phyloP scores from a whole-genome alignment of 306 rosid species.

The Begonia peltatifolia region DNA sequence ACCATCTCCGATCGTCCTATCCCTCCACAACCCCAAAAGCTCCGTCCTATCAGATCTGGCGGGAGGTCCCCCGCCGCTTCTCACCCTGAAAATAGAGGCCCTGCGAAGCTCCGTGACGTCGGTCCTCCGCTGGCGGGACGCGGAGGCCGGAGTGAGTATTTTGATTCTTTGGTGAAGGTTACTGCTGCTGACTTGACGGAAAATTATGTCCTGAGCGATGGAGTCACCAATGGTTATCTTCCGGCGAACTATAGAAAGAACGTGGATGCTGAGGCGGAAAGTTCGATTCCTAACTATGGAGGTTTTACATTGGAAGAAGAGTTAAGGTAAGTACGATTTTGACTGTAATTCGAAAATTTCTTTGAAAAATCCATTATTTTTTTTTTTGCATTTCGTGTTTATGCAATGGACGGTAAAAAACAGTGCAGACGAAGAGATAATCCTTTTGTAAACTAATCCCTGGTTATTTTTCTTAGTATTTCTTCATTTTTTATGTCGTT shows the following conservation, averaged over 20 bases:
- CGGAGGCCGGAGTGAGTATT: slow-evolving; percentile 6
- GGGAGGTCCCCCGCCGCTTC: slow-evolving; percentile 16
- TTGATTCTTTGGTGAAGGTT: slow-evolving; percentile 6
- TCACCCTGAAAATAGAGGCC: slow-evolving; percentile 7
- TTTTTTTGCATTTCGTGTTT: not conserved
- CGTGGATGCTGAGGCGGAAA: slow-evolving; percentile 1
- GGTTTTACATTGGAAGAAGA: slow-evolving; percentile 10
- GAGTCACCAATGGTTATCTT: slow-evolving; percentile 1
- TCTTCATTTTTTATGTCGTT: too few relatives aligned
- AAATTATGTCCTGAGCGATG: not conserved
- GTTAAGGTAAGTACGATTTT: slow-evolving; percentile 32
- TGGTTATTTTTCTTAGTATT: too few relatives aligned
- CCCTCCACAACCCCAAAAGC: slow-evolving; percentile 61
- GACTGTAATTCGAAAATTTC: not conserved
- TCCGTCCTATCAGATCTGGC: slow-evolving; percentile 59
- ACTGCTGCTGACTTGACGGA: slow-evolving; percentile 8
- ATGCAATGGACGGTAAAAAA: too few relatives aligned
- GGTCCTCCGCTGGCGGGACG: slow-evolving; percentile 6
- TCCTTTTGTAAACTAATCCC: too few relatives aligned
- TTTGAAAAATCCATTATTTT: not conserved
- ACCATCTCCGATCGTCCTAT: slow-evolving; percentile 9
- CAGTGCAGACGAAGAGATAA: too few relatives aligned
- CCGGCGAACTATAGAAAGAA: slow-evolving; percentile 4
- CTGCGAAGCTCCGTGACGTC: slow-evolving; percentile 4
- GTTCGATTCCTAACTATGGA: slow-evolving; percentile 9